phyloP scores from a whole-genome alignment of 495 filamentous ascomycete species.

The Viridothelium virens region DNA sequence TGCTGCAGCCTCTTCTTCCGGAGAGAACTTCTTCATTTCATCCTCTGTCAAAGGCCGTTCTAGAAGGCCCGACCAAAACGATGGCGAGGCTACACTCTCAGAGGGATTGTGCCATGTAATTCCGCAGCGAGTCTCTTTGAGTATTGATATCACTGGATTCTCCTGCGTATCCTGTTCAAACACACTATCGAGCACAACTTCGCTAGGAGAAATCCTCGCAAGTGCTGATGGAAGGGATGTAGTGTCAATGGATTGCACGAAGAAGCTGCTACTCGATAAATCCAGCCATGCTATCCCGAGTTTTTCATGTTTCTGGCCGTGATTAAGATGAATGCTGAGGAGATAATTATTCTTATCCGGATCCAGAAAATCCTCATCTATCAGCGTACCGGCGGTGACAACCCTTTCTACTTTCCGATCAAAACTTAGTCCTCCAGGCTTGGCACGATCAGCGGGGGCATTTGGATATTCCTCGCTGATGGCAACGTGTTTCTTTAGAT shows the following conservation, averaged over 20 bases:
- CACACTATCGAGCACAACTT: slow-evolving; percentile 62
- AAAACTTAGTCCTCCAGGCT: slow-evolving; percentile 68
- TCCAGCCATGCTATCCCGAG: slow-evolving; percentile 92
- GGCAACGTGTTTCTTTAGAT: slow-evolving; percentile 81
- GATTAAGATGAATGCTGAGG: slow-evolving; percentile 59
- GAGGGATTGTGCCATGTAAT: slow-evolving; percentile 47
- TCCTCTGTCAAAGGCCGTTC: slow-evolving; percentile 51
- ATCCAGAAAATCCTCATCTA: slow-evolving; percentile 96
- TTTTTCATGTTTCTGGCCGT: slow-evolving; percentile 20
- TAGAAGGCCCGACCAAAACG: slow-evolving; percentile 67
- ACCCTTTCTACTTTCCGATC: slow-evolving; percentile 78
- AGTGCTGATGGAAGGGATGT: slow-evolving; percentile 67
- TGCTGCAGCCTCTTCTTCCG: slow-evolving; percentile 57
- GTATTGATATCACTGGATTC: slow-evolving; percentile 21
- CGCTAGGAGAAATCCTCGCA: slow-evolving; percentile 73
- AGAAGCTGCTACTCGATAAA: slow-evolving; percentile 88
- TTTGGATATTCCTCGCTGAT: slow-evolving; percentile 87
- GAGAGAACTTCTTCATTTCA: slow-evolving; percentile 38
- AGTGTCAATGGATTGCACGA: slow-evolving; percentile 69
- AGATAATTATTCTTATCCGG: slow-evolving; percentile 87
- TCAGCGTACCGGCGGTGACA: slow-evolving; percentile 87
- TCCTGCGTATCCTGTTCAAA: slow-evolving; percentile 23
- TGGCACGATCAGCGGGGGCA: slow-evolving; percentile 48
- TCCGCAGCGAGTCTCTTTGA: slow-evolving; percentile 50
- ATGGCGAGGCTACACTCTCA: slow-evolving; percentile 45